phyloP scores from a whole-genome alignment of 306 rosid species.

The Rosa multiflora region DNA sequence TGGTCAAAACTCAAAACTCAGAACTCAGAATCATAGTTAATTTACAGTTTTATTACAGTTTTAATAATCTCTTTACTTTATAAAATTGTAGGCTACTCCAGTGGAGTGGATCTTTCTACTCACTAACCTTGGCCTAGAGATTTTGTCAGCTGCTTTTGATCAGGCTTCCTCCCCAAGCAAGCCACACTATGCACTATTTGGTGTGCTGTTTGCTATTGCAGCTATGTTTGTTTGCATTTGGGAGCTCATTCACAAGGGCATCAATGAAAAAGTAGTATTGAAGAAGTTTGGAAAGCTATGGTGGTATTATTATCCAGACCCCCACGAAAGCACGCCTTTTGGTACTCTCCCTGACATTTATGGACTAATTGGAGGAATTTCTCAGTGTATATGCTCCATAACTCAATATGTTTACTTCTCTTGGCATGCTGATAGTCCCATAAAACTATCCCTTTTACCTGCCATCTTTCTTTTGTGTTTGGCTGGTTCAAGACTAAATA shows the following conservation, averaged over 20 bases:
- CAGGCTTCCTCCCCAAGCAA: not conserved
- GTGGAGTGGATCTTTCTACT: not conserved
- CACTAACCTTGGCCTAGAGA: slow-evolving; percentile 1
- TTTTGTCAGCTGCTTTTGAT: not conserved
- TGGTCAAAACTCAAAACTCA: not conserved
- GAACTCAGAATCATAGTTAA: not conserved
- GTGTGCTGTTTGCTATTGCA: not conserved
- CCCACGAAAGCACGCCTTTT: not conserved
- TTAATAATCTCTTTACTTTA: not conserved
- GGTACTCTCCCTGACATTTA: not conserved
- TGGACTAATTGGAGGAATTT: not conserved
- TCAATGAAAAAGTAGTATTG: not conserved
- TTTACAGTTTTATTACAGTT: not conserved
- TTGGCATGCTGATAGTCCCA: not conserved
- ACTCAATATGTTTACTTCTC: not conserved
- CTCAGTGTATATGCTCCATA: not conserved
- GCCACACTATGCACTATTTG: slow-evolving; percentile 7
- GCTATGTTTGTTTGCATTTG: not conserved
- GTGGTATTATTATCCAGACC: slow-evolving; percentile 4
- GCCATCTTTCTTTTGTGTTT: slow-evolving; percentile 8
- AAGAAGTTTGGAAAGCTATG: not conserved
- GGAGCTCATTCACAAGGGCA: slow-evolving; percentile 2
- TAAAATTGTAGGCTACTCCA: not conserved
- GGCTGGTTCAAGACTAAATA: slow-evolving; percentile 11
- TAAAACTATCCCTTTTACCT: not conserved